These are phyloP conservation scores for Sechiopsis laciniata DNA, from an alignment of 306 rosid genomes.

Conservation along the genomic window DNA sequence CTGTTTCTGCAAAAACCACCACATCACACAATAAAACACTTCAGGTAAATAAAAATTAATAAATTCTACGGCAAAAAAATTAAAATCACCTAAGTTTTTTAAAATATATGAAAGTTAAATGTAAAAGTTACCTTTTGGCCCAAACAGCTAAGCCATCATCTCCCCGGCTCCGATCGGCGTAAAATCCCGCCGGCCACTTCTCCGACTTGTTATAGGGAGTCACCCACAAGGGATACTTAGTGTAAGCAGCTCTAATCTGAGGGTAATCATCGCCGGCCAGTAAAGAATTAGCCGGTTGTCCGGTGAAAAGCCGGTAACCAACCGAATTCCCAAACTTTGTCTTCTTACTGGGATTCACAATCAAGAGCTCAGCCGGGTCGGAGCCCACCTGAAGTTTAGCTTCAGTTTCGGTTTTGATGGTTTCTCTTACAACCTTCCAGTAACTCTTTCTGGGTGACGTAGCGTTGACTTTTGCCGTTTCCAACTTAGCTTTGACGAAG, in stretches of 20 bases:
- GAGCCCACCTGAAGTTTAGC: slow-evolving; percentile 48
- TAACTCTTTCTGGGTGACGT: slow-evolving; percentile 63
- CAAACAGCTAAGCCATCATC: slow-evolving; percentile 80
- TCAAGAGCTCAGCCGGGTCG: slow-evolving; percentile 53
- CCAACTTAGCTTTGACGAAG: too few species aligned
- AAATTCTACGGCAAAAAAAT: not conserved
- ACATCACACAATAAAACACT: not conserved
- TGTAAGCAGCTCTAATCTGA: slow-evolving; percentile 58
- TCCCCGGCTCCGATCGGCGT: slow-evolving; percentile 70
- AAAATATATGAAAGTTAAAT: not conserved
- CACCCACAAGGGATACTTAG: slow-evolving; percentile 69
- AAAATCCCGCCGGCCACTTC: slow-evolving; percentile 78
- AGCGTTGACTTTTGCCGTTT: not conserved
- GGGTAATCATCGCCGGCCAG: slow-evolving; percentile 68
- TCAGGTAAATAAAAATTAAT: not conserved
- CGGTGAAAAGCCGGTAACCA: slow-evolving; percentile 63
- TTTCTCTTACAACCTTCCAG: slow-evolving; percentile 56
- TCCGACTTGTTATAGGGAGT: slow-evolving; percentile 75
- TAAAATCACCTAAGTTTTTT: too few species aligned
- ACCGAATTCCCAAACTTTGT: slow-evolving; percentile 60
- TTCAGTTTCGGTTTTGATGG: slow-evolving; percentile 54
- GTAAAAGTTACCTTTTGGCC: slow-evolving; percentile 51
- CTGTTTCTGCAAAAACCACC: slow-evolving; percentile 46
- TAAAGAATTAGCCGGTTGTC: slow-evolving; percentile 48
- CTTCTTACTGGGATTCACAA: slow-evolving; percentile 57